Percentiles rank a stretch among this genome's conserved stretches.
phyloP scores from a whole-genome alignment of 371 early-diverging fungal genomes.

The Nematocida ausubeli region DNA sequence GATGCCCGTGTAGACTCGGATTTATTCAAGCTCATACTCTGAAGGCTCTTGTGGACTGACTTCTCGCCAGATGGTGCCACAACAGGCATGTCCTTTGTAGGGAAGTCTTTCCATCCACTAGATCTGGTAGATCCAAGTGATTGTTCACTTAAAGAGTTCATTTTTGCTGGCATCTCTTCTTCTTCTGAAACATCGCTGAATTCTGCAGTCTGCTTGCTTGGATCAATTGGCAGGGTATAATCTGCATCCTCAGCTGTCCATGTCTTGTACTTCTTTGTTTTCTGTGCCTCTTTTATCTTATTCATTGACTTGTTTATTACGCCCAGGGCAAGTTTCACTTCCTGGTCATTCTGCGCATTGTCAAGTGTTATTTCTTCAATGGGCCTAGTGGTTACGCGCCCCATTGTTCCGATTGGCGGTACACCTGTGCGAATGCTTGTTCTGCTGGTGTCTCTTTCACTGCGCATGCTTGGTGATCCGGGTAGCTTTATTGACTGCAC shows the following conservation, averaged over 20 bases:
- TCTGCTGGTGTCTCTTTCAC: neutral
- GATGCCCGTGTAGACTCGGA: neutral
- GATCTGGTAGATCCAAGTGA: neutral
- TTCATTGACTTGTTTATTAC: constrained; percentile 8
- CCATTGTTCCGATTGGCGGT: neutral
- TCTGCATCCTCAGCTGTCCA: neutral
- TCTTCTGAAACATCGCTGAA: neutral
- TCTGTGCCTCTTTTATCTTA: constrained; percentile 40
- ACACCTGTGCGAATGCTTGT: neutral
- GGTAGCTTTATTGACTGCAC: neutral
- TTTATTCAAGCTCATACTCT: neutral
- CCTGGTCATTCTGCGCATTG: neutral
- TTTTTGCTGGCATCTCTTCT: neutral
- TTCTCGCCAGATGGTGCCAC: too few species aligned
- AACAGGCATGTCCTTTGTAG: constrained; percentile 34
- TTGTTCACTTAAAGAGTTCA: neutral
- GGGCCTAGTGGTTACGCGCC: neutral
- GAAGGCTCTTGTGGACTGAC: too few species aligned
- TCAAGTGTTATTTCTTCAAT: constrained; percentile 43
- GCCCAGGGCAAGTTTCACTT: constrained; percentile 22
- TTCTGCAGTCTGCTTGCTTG: constrained; percentile 5
- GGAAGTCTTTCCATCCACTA: constrained; percentile 15
- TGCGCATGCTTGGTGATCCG: neutral
- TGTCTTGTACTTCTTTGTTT: constrained; percentile 2
- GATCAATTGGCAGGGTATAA: constrained; percentile 5